A percentile compares a stretch with the other conserved stretches of the same genome.
Evolutionary conservation across 2,329 filamentous ascomycete species (phyloP).

Genomic region (Fusarium virguliforme): DNA sequence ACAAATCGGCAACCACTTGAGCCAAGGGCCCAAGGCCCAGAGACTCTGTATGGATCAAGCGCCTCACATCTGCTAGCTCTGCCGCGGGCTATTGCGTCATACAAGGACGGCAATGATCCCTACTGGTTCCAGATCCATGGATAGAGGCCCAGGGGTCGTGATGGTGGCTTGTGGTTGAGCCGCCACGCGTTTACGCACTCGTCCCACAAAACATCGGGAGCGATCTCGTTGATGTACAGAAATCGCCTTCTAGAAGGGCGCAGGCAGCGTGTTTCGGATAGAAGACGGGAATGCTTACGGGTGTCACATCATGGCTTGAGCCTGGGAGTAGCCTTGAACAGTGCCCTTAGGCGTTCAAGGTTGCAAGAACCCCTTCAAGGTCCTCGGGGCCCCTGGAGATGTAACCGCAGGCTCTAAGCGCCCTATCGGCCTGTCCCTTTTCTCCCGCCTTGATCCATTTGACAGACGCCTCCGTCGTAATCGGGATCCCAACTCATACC

Average conservation of each 20-base stretch:
- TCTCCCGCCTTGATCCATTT: not conserved
- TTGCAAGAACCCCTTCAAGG: not conserved
- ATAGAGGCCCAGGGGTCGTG: not conserved
- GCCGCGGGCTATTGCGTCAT: not conserved
- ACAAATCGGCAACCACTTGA: not conserved
- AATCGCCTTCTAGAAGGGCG: constrained; percentile 4
- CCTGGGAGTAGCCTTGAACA: too few species aligned
- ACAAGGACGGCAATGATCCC: not conserved
- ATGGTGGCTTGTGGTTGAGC: not conserved
- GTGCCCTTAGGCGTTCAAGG: not conserved
- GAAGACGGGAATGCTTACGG: not conserved
- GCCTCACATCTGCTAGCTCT: not conserved
- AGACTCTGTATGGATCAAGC: not conserved
- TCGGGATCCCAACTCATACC: not conserved
- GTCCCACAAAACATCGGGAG: not conserved
- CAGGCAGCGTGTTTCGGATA: not conserved
- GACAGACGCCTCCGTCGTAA: not conserved
- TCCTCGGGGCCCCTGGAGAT: not conserved
- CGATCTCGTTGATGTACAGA: not conserved
- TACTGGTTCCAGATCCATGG: constrained; percentile 6
- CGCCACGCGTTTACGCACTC: not conserved
- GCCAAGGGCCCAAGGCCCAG: not conserved
- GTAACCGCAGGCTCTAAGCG: not conserved
- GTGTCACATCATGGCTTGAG: not conserved
- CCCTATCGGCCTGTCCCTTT: not conserved